Evolutionary conservation across 2,329 filamentous ascomycete genomes (phyloP).

Genomic region (Hypoxylon sp.): DNA sequence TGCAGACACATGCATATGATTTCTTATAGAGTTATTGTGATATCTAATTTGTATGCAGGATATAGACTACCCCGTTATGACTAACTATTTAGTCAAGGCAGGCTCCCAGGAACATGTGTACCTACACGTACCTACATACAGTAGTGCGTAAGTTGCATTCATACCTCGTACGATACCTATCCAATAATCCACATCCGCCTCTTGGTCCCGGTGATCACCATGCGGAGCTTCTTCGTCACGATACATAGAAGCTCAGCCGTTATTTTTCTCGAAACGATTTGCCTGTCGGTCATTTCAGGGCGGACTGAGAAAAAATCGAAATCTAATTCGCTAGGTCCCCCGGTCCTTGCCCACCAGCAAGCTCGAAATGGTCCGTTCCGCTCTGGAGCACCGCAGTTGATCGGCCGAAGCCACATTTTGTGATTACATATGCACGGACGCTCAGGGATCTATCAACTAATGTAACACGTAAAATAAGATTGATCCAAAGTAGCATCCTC

Average conservation of each 20-base stretch:
- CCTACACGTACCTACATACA: not conserved
- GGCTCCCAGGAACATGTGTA: constrained; percentile 1
- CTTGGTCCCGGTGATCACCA: constrained; percentile 2
- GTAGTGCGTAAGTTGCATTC: constrained; percentile 21
- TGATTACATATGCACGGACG: constrained; percentile 32
- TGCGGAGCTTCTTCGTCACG: not conserved
- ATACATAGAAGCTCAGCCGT: constrained; percentile 8
- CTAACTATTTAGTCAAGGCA: constrained; percentile 23
- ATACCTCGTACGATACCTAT: constrained; percentile 19
- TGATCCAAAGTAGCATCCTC: constrained; percentile 23
- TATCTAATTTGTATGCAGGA: constrained; percentile 13
- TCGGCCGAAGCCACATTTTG: constrained; percentile 37
- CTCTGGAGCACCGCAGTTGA: constrained; percentile 24
- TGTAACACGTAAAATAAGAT: constrained; percentile 24
- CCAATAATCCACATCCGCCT: constrained; percentile 17
- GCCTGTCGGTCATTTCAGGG: constrained; percentile 6
- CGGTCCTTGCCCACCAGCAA: constrained; percentile 26
- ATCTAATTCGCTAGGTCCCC: constrained; percentile 13
- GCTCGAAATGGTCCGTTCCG: constrained; percentile 41
- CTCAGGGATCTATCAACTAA: constrained; percentile 28
- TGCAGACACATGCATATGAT: constrained; percentile 30
- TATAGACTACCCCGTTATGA: constrained; percentile 6
- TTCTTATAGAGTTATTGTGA: constrained; percentile 28
- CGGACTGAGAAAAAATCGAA: constrained; percentile 17
- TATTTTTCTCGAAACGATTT: constrained; percentile 15